Percentiles rank a stretch among this genome's conserved stretches.
These are phyloP conservation scores for Nemania bipapillata DNA, from an alignment of 2,329 filamentous ascomycete species.

Conservation along the genomic window DNA sequence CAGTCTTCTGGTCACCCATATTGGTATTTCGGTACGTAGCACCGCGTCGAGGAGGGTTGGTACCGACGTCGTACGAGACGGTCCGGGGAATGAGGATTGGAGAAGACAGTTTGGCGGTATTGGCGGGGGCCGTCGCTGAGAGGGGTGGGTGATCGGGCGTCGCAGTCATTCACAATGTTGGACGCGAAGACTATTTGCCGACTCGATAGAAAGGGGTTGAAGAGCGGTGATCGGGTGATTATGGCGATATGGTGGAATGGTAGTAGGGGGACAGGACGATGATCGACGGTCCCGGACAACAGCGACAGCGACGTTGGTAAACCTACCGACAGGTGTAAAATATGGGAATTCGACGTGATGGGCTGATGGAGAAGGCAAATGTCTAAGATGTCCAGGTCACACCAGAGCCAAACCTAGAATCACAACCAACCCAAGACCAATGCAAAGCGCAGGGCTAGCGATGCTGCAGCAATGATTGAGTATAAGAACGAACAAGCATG, in stretches of 20 bases:
- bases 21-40: conserved; percentile 65
- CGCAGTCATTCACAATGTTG: conserved; percentile 39
- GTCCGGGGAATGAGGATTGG: conserved; percentile 85
- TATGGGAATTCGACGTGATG: not conserved
- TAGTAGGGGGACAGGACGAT: conserved; percentile 9
- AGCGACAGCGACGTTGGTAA: not conserved
- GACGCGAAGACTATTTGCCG: conserved; percentile 4
- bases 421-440: conserved; percentile 9
- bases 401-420: conserved; percentile 4
- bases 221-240: not conserved
- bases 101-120: conserved; percentile 97
- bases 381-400: conserved; percentile 8
- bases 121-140: conserved; percentile 54
- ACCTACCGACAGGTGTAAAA: conserved; percentile 5
- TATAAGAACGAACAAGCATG: conserved; percentile 12
- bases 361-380: not conserved
- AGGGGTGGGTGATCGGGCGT: conserved; percentile 38
- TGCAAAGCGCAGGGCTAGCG: conserved; percentile 32
- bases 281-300: not conserved
- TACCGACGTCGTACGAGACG: conserved; percentile 89
- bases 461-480: conserved; percentile 20
- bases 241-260: not conserved
- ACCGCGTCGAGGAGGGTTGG: conserved; percentile 74
- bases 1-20: conserved; percentile 71
- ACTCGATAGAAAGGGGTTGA: not conserved